Evolutionary conservation across 768 basidiomycete genomes (phyloP), one percentile per base, ranked within the genome.

Genomic region (Cystofilobasidium ferigula): DNA sequence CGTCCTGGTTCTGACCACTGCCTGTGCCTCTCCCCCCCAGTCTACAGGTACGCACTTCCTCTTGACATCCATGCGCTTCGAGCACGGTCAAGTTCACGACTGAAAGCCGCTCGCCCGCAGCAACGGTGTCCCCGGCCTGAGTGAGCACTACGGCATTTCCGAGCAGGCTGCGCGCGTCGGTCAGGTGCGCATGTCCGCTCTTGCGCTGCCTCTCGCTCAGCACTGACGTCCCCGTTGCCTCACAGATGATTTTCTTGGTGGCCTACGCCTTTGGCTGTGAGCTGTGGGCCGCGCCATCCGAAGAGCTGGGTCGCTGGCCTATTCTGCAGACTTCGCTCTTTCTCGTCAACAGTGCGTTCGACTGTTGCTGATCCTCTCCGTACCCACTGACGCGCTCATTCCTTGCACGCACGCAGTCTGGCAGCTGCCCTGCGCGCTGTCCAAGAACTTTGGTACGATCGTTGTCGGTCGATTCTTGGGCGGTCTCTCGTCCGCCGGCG

Each of bases 401-500:
- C 24, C 18, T 10, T 53, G 24, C 8, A 3, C 10, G 22, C 22
- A 12, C 14, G 20, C 62, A 73, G 72, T 75, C 35, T 75, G 71
- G 72, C 70, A 74, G 36, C 69, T 75, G 26, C 71, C 71, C 3
- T 68, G 67, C 22, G 73, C 71, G 1, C 68, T 75, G 13, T 70
- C 74, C 12, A 71, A 72, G 14, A 75, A 72, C 48, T 75, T 62
- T 54, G 72, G 58, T 13, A 63, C 69, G 18, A 67, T 75, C 40
- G 59, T 74, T 58, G 69, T 71, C 42, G 70, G 69, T 51, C 69
- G 74, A 34, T 58, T 68, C n/a, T 68, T 75, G 0, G 73, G 73
- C 32, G 74, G 74, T 69, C 63, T 75, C n/a, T 74, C 71, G 12
- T 71, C 71, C 1, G 74, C 74, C 3, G 74, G 74, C 9, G 74